Conservation (phyloP, 495 filamentous ascomycete genomes). For the Neurospora sp. region DNA sequence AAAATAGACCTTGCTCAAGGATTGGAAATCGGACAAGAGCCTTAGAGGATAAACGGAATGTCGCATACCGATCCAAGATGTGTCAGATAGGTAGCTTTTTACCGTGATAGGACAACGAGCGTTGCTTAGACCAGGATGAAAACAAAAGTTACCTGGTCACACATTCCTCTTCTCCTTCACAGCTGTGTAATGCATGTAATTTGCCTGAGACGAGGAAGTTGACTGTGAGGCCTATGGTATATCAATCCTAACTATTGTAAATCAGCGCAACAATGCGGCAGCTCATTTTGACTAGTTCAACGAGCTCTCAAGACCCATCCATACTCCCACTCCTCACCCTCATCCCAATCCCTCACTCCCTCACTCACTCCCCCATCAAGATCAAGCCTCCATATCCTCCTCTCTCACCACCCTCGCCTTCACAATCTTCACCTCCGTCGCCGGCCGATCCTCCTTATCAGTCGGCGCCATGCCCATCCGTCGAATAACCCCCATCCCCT, state of each 20-base stretch:
- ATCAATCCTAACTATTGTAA: neutral
- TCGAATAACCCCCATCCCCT: conserved; percentile 71
- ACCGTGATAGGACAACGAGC: neutral
- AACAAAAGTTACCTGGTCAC: neutral
- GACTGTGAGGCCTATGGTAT: neutral
- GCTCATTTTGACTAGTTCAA: neutral
- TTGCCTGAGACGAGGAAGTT: neutral
- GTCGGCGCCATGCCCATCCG: conserved; percentile 90
- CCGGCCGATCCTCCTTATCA: conserved; percentile 65
- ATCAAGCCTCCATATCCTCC: conserved; percentile 25
- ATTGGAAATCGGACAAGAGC: neutral
- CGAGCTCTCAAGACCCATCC: neutral
- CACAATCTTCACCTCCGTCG: conserved; percentile 75
- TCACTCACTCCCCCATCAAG: neutral
- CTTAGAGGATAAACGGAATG: neutral
- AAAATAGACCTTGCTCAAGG: neutral
- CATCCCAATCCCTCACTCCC: neutral
- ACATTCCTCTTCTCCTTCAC: neutral
- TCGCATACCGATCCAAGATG: neutral
- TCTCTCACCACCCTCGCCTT: conserved; percentile 56
- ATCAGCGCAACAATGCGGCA: neutral
- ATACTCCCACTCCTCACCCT: neutral
- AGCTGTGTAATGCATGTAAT: neutral
- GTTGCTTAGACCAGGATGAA: neutral
- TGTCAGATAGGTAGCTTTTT: neutral